phyloP scores from a whole-genome alignment of 2,329 filamentous ascomycete genomes.

The Xylariaceae sp. region DNA sequence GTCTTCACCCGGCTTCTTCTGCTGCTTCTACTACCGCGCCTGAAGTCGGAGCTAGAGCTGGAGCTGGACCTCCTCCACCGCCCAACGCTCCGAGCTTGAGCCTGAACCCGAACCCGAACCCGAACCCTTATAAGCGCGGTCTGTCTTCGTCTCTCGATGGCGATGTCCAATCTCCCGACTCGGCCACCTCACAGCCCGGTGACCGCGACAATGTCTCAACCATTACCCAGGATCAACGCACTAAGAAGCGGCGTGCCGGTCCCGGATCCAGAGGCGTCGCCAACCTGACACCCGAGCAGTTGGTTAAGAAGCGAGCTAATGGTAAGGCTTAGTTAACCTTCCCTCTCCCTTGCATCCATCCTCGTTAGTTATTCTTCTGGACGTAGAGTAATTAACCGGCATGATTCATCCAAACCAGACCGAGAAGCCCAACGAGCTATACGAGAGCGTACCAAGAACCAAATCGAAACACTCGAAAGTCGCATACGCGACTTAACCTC shows the following conservation, averaged over 20 bases:
- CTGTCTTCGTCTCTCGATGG: constrained; percentile 31
- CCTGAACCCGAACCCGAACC: too few relatives aligned
- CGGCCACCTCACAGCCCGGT: constrained; percentile 28
- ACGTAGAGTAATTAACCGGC: constrained; percentile 6
- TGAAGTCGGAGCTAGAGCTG: constrained; percentile 1
- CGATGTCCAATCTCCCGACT: constrained; percentile 33
- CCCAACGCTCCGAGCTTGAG: background rate
- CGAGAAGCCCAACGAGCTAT: constrained; percentile 87
- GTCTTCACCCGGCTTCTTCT: constrained; percentile 17
- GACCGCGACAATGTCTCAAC: constrained; percentile 20
- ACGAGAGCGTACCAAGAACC: constrained; percentile 79
- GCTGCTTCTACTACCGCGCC: constrained; percentile 4
- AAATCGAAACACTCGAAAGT: constrained; percentile 77
- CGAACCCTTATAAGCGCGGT: constrained; percentile 34
- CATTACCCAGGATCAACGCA: constrained; percentile 37
- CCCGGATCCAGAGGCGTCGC: constrained; percentile 59
- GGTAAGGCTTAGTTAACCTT: constrained; percentile 48
- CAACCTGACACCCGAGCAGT: constrained; percentile 75
- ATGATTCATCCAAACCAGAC: constrained; percentile 57
- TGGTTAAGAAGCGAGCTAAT: constrained; percentile 70
- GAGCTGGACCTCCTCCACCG: background rate
- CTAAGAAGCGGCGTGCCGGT: constrained; percentile 56
- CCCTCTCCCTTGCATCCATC: constrained; percentile 3
- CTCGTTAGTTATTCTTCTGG: background rate
- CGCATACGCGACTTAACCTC: constrained; percentile 77